Evolutionary conservation across 345 rosid genomes (phyloP), one percentile per base, ranked within the genome.

Genomic region (Linum usitatissimum): DNA sequence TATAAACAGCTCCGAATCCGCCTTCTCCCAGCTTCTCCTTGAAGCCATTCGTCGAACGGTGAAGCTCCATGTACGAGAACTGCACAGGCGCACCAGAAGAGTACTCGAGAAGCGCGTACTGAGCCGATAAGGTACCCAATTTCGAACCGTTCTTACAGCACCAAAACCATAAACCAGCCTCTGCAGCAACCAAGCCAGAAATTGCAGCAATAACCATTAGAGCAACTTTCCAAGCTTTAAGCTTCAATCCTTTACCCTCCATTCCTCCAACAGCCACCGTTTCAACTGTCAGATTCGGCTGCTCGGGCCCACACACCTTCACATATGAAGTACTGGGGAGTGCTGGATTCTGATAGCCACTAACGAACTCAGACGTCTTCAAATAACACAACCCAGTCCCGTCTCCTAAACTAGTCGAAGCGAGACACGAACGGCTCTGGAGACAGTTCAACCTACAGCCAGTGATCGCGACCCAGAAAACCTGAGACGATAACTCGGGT

Each of bases 381-480:
- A 68, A 42, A 72, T 75, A 77, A 71, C 95, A 88, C 20, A 64
- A 4, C 21, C 83, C 86, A 13, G 82, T 71, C 56, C 95, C 91
- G 76, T 88, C 90, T 1, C 81, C 65, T 65, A 82, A 63, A 10
- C 81, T 73, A 38, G 86, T 77, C 3, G 91, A 85, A 20, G 83
- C 86, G 63, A 63, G 69, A 66, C 91, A 88, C 30, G 79, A 67
- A 65, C 53, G 45, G 30, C 77, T 66, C 39, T 15, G 59, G 40
- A 83, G 81, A 71, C 89, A 88, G 65, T 82, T 83, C 64, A 45
- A 60, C 53, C 83, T 62, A 64, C 95, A 88, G 30, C 76, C 86
- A 0, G 86, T 77, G 45, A 76, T 77, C 9, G 80, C 86, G 0
- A 75, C 73, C 45, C 34, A 75, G 71, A 74, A 80, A 68, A 63